Conservation (phyloP, 768 basidiomycete genomes). For the Clitopilus hobsonii region DNA sequence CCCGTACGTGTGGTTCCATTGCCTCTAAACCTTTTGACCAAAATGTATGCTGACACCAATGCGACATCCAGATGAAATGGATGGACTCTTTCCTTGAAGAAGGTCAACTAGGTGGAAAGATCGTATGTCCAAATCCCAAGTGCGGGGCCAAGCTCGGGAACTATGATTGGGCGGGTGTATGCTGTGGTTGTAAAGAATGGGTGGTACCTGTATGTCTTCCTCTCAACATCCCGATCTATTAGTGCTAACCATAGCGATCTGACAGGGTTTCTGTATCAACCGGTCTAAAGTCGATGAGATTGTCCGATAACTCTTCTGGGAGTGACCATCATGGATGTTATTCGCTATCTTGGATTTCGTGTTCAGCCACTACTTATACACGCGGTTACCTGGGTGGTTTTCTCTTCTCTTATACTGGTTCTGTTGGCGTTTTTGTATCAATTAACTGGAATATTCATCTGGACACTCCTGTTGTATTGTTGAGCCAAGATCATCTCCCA, state of each 20-base stretch:
- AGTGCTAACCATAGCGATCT: background rate
- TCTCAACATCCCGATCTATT: background rate
- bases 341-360: background rate
- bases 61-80: constrained; percentile 75
- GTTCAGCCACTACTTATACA: background rate
- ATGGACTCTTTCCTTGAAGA: constrained; percentile 79
- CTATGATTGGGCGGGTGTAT: constrained; percentile 94
- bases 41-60: background rate
- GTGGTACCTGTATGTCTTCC: constrained; percentile 70
- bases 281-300: constrained; percentile 68
- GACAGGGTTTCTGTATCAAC: constrained; percentile 62
- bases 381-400: too few relatives aligned
- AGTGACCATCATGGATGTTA: too few relatives aligned
- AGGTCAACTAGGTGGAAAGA: constrained; percentile 85
- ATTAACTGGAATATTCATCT: background rate
- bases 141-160: constrained; percentile 91
- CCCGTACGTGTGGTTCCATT: constrained; percentile 54
- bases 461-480: too few relatives aligned
- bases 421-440: background rate
- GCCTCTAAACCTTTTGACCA: background rate
- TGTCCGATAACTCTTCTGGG: background rate
- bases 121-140: constrained; percentile 87
- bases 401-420: background rate
- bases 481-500: too few relatives aligned
- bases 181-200: constrained; percentile 91